Percentiles rank a stretch among this genome's conserved stretches.
Conservation (phyloP, 805 yeast genomes). For the Metschnikowia bowlesiae region DNA sequence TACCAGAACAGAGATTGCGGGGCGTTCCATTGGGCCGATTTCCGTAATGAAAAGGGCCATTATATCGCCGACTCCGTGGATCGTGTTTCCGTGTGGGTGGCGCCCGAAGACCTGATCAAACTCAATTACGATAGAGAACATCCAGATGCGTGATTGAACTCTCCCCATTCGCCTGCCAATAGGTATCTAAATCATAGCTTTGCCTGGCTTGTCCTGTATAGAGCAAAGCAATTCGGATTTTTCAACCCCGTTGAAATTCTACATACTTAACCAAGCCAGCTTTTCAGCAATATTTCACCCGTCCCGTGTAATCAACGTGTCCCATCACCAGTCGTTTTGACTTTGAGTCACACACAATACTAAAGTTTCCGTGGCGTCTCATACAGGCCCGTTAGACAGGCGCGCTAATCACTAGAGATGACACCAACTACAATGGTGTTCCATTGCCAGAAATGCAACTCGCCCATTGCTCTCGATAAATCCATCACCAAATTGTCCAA, state of each 20-base stretch:
- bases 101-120: slow-evolving; percentile 35
- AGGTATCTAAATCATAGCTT: background rate
- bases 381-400: background rate
- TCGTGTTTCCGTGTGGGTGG: slow-evolving; percentile 43
- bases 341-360: no score
- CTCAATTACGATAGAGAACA: slow-evolving; percentile 1
- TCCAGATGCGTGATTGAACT: background rate
- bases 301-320: background rate
- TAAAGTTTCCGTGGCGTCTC: background rate
- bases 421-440: slow-evolving; percentile 13
- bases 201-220: background rate
- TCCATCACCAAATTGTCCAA: slow-evolving; percentile 49
- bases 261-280: no score
- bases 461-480: slow-evolving; percentile 53
- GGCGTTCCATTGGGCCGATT: slow-evolving; percentile 49
- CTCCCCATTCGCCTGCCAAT: background rate
- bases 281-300: background rate
- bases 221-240: background rate
- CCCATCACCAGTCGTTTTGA: background rate
- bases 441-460: slow-evolving; percentile 58
- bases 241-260: no score
- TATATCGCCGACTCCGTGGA: slow-evolving; percentile 29
- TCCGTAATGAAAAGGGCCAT: slow-evolving; percentile 26
- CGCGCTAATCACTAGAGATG: background rate
- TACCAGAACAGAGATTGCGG: slow-evolving; percentile 45